phyloP scores from a whole-genome alignment of 1,284 basidiomycete species.

The Chondrostereum purpureum region DNA sequence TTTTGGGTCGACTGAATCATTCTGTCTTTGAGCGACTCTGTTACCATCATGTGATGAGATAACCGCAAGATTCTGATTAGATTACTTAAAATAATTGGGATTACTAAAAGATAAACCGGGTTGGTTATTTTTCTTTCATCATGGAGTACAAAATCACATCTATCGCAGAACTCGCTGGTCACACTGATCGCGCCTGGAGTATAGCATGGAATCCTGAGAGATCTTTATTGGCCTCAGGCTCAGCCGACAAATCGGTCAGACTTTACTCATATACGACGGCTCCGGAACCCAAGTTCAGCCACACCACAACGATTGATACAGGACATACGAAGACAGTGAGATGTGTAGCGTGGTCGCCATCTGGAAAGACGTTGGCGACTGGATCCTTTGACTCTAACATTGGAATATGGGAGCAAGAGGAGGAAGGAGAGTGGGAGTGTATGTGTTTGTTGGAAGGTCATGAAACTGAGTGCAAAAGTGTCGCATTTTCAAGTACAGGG shows the following conservation, averaged over 20 bases:
- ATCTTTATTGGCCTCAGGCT: slow-evolving; percentile 86
- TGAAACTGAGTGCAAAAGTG: slow-evolving; percentile 96
- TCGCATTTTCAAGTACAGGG: slow-evolving; percentile 80
- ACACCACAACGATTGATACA: slow-evolving; percentile 64
- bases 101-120: too few species aligned
- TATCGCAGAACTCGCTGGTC: slow-evolving; percentile 41
- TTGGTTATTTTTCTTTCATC: too few species aligned
- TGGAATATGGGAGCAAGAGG: slow-evolving; percentile 80
- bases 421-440: slow-evolving; percentile 77
- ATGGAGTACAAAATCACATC: slow-evolving; percentile 4
- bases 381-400: slow-evolving; percentile 95
- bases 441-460: slow-evolving; percentile 88
- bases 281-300: slow-evolving; percentile 38
- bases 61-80: too few species aligned
- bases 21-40: too few species aligned
- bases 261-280: slow-evolving; percentile 65
- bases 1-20: too few species aligned
- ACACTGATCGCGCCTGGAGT: slow-evolving; percentile 85
- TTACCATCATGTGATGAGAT: too few species aligned
- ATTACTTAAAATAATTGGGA: too few species aligned
- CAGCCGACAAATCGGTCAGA: slow-evolving; percentile 88
- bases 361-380: slow-evolving; percentile 84
- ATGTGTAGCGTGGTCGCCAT: slow-evolving; percentile 84
- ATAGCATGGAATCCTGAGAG: slow-evolving; percentile 88
- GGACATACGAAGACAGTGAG: slow-evolving; percentile 92